These are phyloP conservation scores for Fusarium zealandicum DNA, from an alignment of 2,329 filamentous ascomycete species.

Conservation along the genomic window DNA sequence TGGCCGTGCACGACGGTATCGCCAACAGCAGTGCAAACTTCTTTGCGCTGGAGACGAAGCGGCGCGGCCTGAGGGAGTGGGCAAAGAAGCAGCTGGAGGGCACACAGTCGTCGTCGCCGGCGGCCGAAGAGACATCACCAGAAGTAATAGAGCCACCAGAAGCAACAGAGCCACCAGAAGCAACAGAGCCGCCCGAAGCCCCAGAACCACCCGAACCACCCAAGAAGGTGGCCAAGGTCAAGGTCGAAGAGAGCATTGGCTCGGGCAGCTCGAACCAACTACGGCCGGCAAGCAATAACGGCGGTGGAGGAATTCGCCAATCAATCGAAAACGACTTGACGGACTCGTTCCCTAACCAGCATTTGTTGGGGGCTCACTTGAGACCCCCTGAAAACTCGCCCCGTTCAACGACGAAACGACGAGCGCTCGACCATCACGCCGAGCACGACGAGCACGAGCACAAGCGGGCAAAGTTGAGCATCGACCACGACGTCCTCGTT, in stretches of 20 bases:
- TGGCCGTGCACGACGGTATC: conserved; percentile 8
- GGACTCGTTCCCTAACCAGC: too few species aligned
- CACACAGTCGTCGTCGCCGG: background rate
- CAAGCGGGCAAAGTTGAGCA: background rate
- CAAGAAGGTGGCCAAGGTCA: background rate
- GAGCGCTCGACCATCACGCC: background rate
- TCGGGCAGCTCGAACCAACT: background rate
- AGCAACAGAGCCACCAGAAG: too few species aligned
- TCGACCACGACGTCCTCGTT: background rate
- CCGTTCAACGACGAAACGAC: background rate
- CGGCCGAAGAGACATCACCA: background rate
- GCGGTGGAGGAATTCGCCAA: background rate
- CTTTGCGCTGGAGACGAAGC: fast-evolving
- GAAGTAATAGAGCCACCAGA: too few species aligned
- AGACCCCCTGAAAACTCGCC: background rate
- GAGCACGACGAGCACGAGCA: background rate
- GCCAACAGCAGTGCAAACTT: background rate
- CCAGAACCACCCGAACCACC: too few species aligned
- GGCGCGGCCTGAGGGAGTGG: conserved; percentile 8
- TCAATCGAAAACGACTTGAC: background rate
- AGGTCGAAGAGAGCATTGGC: background rate
- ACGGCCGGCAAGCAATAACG: fast-evolving
- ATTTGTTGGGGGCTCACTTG: background rate
- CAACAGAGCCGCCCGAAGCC: background rate
- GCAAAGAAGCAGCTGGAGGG: background rate